phyloP scores from a whole-genome alignment of 768 basidiomycete genomes.

The Clitopilus passeckerianus region DNA sequence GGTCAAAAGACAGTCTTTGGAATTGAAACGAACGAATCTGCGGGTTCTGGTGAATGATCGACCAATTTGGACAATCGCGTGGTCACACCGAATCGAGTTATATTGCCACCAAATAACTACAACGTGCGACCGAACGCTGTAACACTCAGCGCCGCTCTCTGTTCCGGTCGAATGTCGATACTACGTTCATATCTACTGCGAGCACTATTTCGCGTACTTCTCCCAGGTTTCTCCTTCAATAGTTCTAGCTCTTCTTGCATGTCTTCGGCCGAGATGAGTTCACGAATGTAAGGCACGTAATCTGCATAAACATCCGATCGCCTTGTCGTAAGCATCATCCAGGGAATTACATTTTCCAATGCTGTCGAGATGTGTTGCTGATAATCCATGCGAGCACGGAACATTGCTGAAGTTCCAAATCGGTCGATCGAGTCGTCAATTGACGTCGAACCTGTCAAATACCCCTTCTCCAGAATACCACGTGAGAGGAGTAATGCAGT shows the following conservation, averaged over 20 bases:
- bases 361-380: constrained; percentile 36
- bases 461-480: constrained; percentile 27
- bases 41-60: constrained; percentile 14
- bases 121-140: constrained; percentile 20
- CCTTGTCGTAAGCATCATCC: constrained; percentile 35
- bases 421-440: constrained; percentile 20
- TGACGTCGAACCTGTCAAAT: constrained; percentile 25
- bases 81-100: constrained; percentile 31
- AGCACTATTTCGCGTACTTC: constrained; percentile 57
- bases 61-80: constrained; percentile 25
- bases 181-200: constrained; percentile 31
- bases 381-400: constrained; percentile 40
- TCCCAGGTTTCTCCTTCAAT: constrained; percentile 22
- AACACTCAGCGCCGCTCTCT: constrained; percentile 16
- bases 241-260: constrained; percentile 27
- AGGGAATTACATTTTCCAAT: constrained; percentile 43
- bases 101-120: constrained; percentile 29
- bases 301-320: constrained; percentile 52
- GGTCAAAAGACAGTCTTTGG: constrained; percentile 2
- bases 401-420: constrained; percentile 24
- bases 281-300: constrained; percentile 62
- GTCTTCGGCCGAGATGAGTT: constrained; percentile 68
- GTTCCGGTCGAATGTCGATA: constrained; percentile 9
- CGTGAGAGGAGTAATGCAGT: constrained; percentile 44
- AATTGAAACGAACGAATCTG: constrained; percentile 8